Evolutionary conservation across 805 yeast genomes (phyloP).

Genomic region (Huiozyma naganishii): DNA sequence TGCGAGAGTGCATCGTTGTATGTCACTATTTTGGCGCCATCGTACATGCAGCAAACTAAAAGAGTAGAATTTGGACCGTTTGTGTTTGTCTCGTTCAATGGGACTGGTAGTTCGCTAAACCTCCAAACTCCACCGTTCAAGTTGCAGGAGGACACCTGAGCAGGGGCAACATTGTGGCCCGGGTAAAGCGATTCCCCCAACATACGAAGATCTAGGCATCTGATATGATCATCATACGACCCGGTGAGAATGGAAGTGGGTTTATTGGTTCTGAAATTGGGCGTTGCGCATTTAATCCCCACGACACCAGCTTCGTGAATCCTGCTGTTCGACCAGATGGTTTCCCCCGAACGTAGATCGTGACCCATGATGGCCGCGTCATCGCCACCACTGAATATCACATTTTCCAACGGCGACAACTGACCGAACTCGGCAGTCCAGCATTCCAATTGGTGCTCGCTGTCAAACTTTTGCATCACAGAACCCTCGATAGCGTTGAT

Average conservation of each 20-base stretch:
- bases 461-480: conserved; percentile 3
- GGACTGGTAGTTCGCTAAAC: conserved; percentile 48
- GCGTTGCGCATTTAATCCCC: conserved; percentile 45
- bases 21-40: conserved; percentile 68
- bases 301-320: conserved; percentile 90
- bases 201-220: conserved; percentile 59
- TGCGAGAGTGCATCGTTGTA: conserved; percentile 30
- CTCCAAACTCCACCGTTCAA: conserved; percentile 97
- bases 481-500: not conserved
- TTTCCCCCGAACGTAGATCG: conserved; percentile 37
- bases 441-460: conserved; percentile 63
- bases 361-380: conserved; percentile 68
- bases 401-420: conserved; percentile 38
- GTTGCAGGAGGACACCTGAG: conserved; percentile 32
- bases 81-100: conserved; percentile 1
- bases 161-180: conserved; percentile 43
- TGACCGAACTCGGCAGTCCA: conserved; percentile 78
- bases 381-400: conserved; percentile 84
- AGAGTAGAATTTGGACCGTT: conserved; percentile 33
- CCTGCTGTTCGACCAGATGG: conserved; percentile 31
- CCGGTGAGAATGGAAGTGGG: conserved; percentile 51
- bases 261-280: conserved; percentile 13
- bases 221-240: conserved; percentile 75
- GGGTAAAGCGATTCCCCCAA: conserved; percentile 33
- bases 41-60: conserved; percentile 87